A percentile compares a stretch with the other conserved stretches of the same genome.
phyloP scores from a whole-genome alignment of 768 basidiomycete genomes.

The Auricularia auricula-judae region DNA sequence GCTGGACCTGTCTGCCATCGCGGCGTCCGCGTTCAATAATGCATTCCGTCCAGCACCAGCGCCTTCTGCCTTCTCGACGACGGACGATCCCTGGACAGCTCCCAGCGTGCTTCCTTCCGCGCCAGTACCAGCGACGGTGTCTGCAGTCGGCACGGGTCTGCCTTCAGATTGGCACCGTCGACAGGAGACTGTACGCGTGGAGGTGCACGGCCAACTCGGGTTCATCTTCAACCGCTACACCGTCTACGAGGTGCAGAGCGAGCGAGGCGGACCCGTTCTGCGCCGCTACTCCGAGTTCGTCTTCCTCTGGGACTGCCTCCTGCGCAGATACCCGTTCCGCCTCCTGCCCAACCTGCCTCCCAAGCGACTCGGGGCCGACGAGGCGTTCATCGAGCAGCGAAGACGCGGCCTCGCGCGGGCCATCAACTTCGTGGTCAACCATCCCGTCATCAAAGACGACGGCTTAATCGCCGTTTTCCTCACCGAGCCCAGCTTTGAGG shows the following conservation, averaged over 20 bases:
- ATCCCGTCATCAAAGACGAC: constrained; percentile 85
- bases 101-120: constrained; percentile 73
- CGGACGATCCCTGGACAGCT: constrained; percentile 1
- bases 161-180: constrained; percentile 82
- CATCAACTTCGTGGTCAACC: constrained; percentile 75
- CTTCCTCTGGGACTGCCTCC: constrained; percentile 79
- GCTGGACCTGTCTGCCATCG: constrained; percentile 51
- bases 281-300: constrained; percentile 91
- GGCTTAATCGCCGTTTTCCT: constrained; percentile 74
- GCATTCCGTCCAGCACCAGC: constrained; percentile 23
- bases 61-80: constrained; percentile 31
- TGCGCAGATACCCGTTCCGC: constrained; percentile 87
- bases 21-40: constrained; percentile 33
- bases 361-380: constrained; percentile 86
- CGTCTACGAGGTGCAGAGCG: constrained; percentile 71
- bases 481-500: constrained; percentile 72
- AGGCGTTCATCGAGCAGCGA: constrained; percentile 84
- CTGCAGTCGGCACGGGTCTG: constrained; percentile 48
- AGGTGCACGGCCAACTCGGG: constrained; percentile 77
- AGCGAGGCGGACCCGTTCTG: constrained; percentile 60
- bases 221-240: constrained; percentile 84
- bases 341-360: constrained; percentile 81
- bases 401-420: constrained; percentile 73
- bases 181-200: constrained; percentile 60
- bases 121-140: constrained; percentile 35